Evolutionary conservation across 495 filamentous ascomycete species (phyloP).

Genomic region (Neurospora intermedia): DNA sequence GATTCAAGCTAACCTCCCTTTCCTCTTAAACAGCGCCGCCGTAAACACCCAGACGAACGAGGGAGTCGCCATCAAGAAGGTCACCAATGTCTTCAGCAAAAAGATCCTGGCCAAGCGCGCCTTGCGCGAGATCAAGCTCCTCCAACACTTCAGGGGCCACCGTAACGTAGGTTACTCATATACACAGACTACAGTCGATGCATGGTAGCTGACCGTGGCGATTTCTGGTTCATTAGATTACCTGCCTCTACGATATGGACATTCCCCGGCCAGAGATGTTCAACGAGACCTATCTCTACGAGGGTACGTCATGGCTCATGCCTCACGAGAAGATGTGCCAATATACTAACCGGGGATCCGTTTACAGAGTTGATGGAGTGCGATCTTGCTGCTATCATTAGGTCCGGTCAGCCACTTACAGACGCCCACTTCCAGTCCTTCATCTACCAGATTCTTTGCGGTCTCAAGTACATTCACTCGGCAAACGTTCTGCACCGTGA

Average conservation of each 20-base stretch:
- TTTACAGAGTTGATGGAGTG: slow-evolving; percentile 93
- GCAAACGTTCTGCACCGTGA: slow-evolving; percentile 96
- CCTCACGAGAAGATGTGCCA: neutral
- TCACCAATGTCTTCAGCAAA: slow-evolving; percentile 99
- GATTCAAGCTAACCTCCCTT: neutral
- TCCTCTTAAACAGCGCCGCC: slow-evolving; percentile 53
- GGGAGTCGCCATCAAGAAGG: slow-evolving; percentile 98
- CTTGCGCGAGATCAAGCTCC: slow-evolving; percentile 92
- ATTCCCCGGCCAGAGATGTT: slow-evolving; percentile 97
- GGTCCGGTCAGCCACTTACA: slow-evolving; percentile 89
- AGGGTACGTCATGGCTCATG: slow-evolving; percentile 50
- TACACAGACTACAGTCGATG: neutral
- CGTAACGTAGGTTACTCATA: slow-evolving; percentile 36
- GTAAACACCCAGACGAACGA: slow-evolving; percentile 85
- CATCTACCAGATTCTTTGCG: slow-evolving; percentile 90
- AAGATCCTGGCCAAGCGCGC: slow-evolving; percentile 98
- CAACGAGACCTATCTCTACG: slow-evolving; percentile 97
- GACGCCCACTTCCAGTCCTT: slow-evolving; percentile 95
- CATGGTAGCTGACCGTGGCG: slow-evolving; percentile 3
- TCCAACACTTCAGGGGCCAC: slow-evolving; percentile 90
- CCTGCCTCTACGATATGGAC: slow-evolving; percentile 98
- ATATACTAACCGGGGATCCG: slow-evolving; percentile 3
- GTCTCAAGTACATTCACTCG: slow-evolving; percentile 97
- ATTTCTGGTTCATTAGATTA: slow-evolving; percentile 53
- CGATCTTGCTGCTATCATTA: slow-evolving; percentile 95